phyloP scores from a whole-genome alignment of 2,329 filamentous ascomycete genomes.

The Stagonosporopsis vannaccii region DNA sequence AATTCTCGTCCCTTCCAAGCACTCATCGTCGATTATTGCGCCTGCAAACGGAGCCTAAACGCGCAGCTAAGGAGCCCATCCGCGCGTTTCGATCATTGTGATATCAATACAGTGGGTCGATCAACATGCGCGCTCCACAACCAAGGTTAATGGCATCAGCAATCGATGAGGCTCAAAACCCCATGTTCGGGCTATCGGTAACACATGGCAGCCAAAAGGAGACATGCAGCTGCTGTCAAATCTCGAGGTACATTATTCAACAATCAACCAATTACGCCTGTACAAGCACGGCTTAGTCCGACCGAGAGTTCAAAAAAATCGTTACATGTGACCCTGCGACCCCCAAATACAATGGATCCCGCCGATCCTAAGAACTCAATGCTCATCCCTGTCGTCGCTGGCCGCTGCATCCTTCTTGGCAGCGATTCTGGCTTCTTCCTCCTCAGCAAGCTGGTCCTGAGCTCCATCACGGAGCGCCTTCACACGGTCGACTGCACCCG shows the following conservation, averaged over 20 bases:
- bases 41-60: constrained; percentile 14
- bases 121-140: constrained; percentile 26
- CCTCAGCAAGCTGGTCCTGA: constrained; percentile 39
- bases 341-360: constrained; percentile 13
- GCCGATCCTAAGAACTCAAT: constrained; percentile 17
- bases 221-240: constrained; percentile 7
- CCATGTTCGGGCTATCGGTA: constrained; percentile 17
- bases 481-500: constrained; percentile 54
- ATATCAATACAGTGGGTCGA: constrained; percentile 36
- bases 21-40: constrained; percentile 19
- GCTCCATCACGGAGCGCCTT: constrained; percentile 55
- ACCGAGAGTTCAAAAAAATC: constrained; percentile 1
- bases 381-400: constrained; percentile 25
- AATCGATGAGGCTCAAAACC: constrained; percentile 20
- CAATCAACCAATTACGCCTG: constrained; percentile 1
- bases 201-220: constrained; percentile 3
- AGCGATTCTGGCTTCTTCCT: constrained; percentile 38
- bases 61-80: constrained; percentile 26
- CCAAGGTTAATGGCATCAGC: constrained; percentile 17
- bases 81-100: constrained; percentile 31
- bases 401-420: constrained; percentile 36
- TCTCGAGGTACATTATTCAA: constrained; percentile 7
- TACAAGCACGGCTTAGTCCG: neutral
- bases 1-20: constrained; percentile 14
- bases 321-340: constrained; percentile 8